These are phyloP conservation scores for Coemansia sp. DNA, from an alignment of 192 early-diverging fungal species.

Conservation along the genomic window DNA sequence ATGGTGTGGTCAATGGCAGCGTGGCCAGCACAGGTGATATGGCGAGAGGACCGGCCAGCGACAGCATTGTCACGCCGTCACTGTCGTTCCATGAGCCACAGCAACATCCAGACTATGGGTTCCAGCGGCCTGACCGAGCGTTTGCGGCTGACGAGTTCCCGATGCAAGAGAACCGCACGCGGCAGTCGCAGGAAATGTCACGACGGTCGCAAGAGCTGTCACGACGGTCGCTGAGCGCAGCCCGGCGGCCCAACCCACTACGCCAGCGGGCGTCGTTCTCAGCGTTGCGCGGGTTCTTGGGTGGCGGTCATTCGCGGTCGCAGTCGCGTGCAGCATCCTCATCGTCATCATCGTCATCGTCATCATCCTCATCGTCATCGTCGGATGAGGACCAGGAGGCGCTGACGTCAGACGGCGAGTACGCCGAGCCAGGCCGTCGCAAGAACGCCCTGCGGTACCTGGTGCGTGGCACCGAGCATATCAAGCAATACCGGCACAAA, in stretches of 20 bases:
- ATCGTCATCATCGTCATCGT: not conserved
- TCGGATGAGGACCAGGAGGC: conserved; percentile 16
- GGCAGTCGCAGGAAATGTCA: conserved; percentile 37
- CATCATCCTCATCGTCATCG: conserved; percentile 25
- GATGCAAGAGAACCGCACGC: conserved; percentile 44
- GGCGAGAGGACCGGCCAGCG: not conserved
- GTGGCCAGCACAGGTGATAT: conserved; percentile 5
- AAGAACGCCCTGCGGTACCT: conserved; percentile 41
- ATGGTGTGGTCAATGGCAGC: not conserved
- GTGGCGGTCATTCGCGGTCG: not conserved
- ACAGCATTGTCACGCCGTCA: conserved; percentile 1
- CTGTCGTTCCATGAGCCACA: conserved; percentile 23
- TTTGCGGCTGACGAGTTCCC: conserved; percentile 41
- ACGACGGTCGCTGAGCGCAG: conserved; percentile 26
- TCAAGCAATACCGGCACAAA: conserved; percentile 38
- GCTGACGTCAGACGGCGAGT: conserved; percentile 4
- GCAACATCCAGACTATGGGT: conserved; percentile 27
- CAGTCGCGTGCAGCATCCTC: conserved; percentile 8
- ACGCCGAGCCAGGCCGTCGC: conserved; percentile 35
- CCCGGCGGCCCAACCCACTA: conserved; percentile 12
- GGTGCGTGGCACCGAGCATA: conserved; percentile 54
- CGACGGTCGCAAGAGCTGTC: not conserved
- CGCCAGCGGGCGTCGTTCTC: conserved; percentile 40
- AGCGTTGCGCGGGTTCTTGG: conserved; percentile 26
- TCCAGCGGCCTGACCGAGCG: conserved; percentile 48